phyloP scores from a whole-genome alignment of 306 rosid genomes.

The Cucurbita maxima region DNA sequence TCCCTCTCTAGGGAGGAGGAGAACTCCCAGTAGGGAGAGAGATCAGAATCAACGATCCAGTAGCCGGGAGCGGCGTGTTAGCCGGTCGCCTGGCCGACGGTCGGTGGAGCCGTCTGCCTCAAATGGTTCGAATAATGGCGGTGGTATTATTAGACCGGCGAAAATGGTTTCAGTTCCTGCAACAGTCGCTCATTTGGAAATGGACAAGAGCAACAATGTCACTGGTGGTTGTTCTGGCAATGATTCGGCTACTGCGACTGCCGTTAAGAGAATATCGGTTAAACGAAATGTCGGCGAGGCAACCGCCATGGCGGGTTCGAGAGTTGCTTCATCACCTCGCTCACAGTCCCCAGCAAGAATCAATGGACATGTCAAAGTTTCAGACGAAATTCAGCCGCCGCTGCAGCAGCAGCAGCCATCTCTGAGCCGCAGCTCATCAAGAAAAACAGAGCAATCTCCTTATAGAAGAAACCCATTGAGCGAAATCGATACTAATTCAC shows the following conservation, averaged over 20 bases:
- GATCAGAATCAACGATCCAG: slow-evolving; percentile 54
- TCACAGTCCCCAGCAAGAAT: slow-evolving; percentile 59
- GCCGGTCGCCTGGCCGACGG: slow-evolving; percentile 77
- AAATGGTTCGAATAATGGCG: neutral
- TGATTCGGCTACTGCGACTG: slow-evolving; percentile 20
- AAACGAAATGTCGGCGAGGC: slow-evolving; percentile 56
- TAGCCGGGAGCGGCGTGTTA: slow-evolving; percentile 73
- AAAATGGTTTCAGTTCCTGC: slow-evolving; percentile 98
- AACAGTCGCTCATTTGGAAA: slow-evolving; percentile 52
- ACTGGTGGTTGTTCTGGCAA: slow-evolving; percentile 17
- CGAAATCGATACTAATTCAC: slow-evolving; percentile 63
- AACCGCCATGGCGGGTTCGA: slow-evolving; percentile 20
- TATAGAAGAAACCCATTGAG: slow-evolving; percentile 68
- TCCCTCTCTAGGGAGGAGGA: slow-evolving; percentile 55
- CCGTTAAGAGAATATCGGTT: slow-evolving; percentile 47
- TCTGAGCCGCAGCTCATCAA: slow-evolving; percentile 65
- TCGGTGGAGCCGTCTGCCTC: slow-evolving; percentile 18
- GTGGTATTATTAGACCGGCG: slow-evolving; percentile 24
- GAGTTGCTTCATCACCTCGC: slow-evolving; percentile 59
- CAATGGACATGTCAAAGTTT: slow-evolving; percentile 16
- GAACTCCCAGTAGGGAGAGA: slow-evolving; percentile 89
- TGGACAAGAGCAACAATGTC: slow-evolving; percentile 71
- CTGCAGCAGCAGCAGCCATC: slow-evolving; percentile 44
- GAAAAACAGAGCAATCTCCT: slow-evolving; percentile 86
- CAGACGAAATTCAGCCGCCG: slow-evolving; percentile 18